Evolutionary conservation across 129 eudicot species (phyloP).

Genomic region (Pulicaria dysenterica): DNA sequence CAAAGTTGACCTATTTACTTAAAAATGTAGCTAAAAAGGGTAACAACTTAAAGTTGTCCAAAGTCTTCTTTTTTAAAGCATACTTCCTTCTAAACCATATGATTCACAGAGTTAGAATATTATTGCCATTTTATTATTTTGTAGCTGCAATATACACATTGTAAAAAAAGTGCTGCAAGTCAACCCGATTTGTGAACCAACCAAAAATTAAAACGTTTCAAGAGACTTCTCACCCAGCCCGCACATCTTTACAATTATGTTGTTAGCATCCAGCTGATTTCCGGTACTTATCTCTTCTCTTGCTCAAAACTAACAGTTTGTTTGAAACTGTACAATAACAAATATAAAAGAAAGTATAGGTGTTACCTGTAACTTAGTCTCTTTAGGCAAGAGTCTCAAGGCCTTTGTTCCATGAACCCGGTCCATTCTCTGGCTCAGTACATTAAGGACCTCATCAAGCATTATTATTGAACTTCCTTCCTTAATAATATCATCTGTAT

Average conservation of each 20-base stretch:
- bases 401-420: conserved; percentile 92
- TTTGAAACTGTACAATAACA: background rate
- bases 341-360: conserved; percentile 9
- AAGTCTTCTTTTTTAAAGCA: too few species aligned
- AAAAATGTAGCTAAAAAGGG: too few species aligned
- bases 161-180: too few species aligned
- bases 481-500: conserved; percentile 62
- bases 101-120: too few species aligned
- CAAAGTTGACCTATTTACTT: too few species aligned
- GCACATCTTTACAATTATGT: background rate
- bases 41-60: too few species aligned
- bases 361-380: conserved; percentile 82
- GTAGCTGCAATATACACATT: too few species aligned
- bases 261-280: background rate
- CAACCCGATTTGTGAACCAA: too few species aligned
- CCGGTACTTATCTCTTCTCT: conserved; percentile 17
- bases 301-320: background rate
- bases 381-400: conserved; percentile 80
- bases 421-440: conserved; percentile 86
- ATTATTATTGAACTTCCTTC: conserved; percentile 66
- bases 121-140: too few species aligned
- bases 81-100: too few species aligned
- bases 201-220: too few species aligned
- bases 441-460: conserved; percentile 90
- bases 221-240: too few species aligned